These are phyloP conservation scores for Trichoderma gamsii DNA, from an alignment of 495 filamentous ascomycete species.

Conservation along the genomic window DNA sequence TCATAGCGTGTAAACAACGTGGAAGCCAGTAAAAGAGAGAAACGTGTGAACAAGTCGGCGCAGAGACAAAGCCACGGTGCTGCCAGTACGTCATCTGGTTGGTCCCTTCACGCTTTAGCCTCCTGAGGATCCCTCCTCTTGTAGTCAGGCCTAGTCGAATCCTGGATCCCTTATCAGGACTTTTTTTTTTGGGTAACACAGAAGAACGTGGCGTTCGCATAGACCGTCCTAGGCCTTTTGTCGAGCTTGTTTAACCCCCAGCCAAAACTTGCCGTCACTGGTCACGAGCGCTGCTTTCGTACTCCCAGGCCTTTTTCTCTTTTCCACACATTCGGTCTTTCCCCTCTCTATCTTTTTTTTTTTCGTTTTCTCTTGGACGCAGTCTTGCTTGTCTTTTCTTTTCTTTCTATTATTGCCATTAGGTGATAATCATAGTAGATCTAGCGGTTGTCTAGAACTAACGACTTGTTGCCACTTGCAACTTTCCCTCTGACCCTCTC, in stretches of 20 bases:
- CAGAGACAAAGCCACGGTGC: no score
- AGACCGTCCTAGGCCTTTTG: conserved; percentile 4
- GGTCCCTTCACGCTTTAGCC: no score
- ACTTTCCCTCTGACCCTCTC: neutral
- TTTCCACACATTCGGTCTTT: neutral
- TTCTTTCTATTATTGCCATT: neutral
- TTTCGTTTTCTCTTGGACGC: neutral
- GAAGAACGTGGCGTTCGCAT: conserved; percentile 1
- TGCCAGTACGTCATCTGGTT: no score
- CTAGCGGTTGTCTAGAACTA: no score
- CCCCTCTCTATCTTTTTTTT: neutral
- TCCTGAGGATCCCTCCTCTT: neutral
- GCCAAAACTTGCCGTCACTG: neutral
- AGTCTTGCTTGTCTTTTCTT: neutral
- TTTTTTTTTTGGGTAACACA: neutral
- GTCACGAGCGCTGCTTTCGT: conserved; percentile 11
- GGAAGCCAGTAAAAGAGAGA: neutral
- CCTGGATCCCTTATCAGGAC: neutral
- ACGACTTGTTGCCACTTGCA: neutral
- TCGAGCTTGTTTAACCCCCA: neutral
- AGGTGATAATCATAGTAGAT: neutral
- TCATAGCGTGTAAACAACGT: neutral
- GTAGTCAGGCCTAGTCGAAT: no score
- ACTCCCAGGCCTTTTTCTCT: neutral
- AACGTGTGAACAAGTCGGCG: no score